These are phyloP conservation scores for Chenopodium album DNA, from an alignment of 148 eudicot genomes.

Conservation along the genomic window DNA sequence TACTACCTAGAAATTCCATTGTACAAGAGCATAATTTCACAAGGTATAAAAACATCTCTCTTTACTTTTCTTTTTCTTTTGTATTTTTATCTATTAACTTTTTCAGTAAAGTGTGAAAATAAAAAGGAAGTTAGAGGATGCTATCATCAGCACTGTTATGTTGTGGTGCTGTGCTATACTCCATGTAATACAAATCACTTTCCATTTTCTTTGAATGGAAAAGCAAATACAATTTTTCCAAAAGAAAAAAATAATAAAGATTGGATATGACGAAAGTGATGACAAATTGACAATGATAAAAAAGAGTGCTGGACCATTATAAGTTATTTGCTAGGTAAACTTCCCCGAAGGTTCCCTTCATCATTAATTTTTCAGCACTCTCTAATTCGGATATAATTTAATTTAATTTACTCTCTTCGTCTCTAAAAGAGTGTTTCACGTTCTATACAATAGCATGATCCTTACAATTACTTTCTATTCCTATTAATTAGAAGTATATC, in stretches of 20 bases:
- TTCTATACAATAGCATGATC: no score
- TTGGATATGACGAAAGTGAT: slow-evolving; percentile 20
- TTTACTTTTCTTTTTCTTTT: not conserved
- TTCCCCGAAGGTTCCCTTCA: slow-evolving; percentile 18
- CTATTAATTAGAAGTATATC: no score
- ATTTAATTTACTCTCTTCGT: no score
- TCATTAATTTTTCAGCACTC: no score
- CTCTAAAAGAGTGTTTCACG: no score
- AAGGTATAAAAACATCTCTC: slow-evolving; percentile 17
- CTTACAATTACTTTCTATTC: no score
- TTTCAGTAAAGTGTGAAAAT: slow-evolving; percentile 2
- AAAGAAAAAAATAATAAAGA: not conserved
- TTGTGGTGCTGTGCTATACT: not conserved
- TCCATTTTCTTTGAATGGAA: slow-evolving; percentile 19
- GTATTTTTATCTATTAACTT: not conserved
- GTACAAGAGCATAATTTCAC: slow-evolving; percentile 10
- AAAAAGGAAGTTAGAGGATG: not conserved
- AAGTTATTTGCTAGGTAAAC: not conserved
- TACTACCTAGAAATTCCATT: slow-evolving; percentile 3
- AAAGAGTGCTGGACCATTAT: not conserved
- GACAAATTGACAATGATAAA: slow-evolving; percentile 12
- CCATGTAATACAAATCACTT: slow-evolving; percentile 16
- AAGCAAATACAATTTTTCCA: slow-evolving; percentile 8
- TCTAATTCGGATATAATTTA: no score
- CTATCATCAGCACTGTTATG: no score